Conservation (phyloP, 2,329 filamentous ascomycete species). For the Claviceps pusilla region DNA sequence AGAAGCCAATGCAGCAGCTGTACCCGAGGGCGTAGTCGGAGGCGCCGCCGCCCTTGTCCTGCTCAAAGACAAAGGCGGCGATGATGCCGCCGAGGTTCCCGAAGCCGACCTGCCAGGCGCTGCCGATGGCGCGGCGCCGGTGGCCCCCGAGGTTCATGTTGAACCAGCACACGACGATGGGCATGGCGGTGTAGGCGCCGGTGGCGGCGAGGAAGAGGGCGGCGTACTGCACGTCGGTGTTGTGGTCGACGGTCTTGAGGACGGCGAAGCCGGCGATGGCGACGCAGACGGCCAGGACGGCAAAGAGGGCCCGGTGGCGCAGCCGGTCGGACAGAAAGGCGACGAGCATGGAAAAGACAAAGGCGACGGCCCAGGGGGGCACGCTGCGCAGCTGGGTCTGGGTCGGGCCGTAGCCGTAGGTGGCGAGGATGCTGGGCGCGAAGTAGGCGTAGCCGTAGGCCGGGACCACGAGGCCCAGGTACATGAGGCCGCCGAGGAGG, state of each 20-base stretch:
- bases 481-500: conserved; percentile 63
- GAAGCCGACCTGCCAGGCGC: conserved; percentile 64
- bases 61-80: conserved; percentile 54
- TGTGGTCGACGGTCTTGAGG: conserved; percentile 55
- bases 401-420: conserved; percentile 46
- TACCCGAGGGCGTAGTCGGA: conserved; percentile 59
- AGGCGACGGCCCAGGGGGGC: conserved; percentile 51
- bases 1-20: conserved; percentile 54
- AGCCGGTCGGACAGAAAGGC: conserved; percentile 58
- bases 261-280: conserved; percentile 62
- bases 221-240: conserved; percentile 54
- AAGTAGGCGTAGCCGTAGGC: conserved; percentile 71
- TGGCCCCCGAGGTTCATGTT: conserved; percentile 67
- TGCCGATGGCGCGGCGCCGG: conserved; percentile 53
- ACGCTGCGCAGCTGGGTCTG: conserved; percentile 43
- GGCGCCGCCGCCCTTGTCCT: conserved; percentile 45
- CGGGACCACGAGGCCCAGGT: conserved; percentile 64
- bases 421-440: conserved; percentile 53
- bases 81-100: conserved; percentile 71
- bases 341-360: conserved; percentile 61
- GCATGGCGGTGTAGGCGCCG: conserved; percentile 78
- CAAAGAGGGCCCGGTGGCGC: conserved; percentile 61
- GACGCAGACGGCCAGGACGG: conserved; percentile 51
- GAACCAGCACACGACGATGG: conserved; percentile 72
- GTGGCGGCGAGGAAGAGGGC: conserved; percentile 70